Evolutionary conservation across 139 green algal species (phyloP), one percentile per base, ranked within the genome.

Genomic region (Chlamydomonas incerta): DNA sequence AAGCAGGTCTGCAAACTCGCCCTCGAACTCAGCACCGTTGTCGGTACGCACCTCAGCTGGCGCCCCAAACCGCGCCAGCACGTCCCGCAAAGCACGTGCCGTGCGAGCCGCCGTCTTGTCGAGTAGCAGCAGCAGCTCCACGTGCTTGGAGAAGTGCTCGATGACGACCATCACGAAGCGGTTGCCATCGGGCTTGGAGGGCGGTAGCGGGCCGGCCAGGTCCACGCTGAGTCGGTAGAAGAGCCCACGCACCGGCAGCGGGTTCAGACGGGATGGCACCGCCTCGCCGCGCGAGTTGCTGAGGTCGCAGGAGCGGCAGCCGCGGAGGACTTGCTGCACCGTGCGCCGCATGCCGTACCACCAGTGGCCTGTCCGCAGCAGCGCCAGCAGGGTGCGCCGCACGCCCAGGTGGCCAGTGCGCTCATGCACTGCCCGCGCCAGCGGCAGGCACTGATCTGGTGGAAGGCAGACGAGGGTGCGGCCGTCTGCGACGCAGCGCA

Each of bases 21-120:
- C 87, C 21, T 31, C 26, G 3, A 82, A 92, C 28, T 90, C 86
- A 41, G 83, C 67, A 24, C 87, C 89, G 21, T 57, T 9, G 47
- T 90, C 82, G n/a, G 69, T 92, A 4, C 87, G n/a, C 1, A 92
- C 89, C 47, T 90, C 76, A n/a, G 86, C 89, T 2, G 37, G 68
- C 1, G 81, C 62, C 6, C 68, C 62, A 67, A 82, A 89, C 2
- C 73, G 24, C 0, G 21, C 29, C 5, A 92, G 50, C 10, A 91
- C 72, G 58, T 82, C 28, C 18, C 81, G 11, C n/a, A 90, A 84
- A 0, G 76, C 89, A 0, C 52, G 65, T 15, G 74, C 62, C 4
- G 76, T 87, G 28, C 47, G 21, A 0, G 20, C 23, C 8, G 66
- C 34, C 10, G 31, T 34, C 72, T 91, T 92, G 31, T 65, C 37